Base-by-base conservation (phyloP, 2,329 filamentous ascomycete species). In the Huntiella bhutanensis region DNA sequence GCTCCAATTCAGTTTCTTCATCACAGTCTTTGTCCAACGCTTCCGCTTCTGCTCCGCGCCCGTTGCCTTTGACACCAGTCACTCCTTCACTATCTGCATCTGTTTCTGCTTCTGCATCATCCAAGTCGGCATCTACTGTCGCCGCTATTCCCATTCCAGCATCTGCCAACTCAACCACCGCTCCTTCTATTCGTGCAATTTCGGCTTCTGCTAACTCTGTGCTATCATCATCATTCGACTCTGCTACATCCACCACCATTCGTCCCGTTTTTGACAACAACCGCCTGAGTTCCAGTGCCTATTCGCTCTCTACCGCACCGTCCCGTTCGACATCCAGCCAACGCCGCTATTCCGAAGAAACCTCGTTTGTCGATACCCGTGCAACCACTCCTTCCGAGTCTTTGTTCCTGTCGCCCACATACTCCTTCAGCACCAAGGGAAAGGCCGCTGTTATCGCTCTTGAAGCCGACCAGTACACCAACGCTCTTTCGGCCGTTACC, bases 191-290 rank as follows among this genome's bases (percentile, higher is more conserved):
- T 16, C 44, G 48, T 13, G 47, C 48, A n/a, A 46, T 35, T 15
- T 50, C 48, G 16, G 41, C 44, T 7, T 47, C 48, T 10, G 45
- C 45, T 13, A 50, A 47, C 28, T 50, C 48, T 5, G 45, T 50
- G 32, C 41, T 50, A 34, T 47, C 45, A n/a, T 43, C 48, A 15
- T 47, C 48, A 7, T 41, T 50, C 15, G 45, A 45, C 5, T 50
- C 48, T 19, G 43, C 45, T n/a, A 36, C 41, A 17, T 46, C 48
- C 6, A 50, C 41, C 36, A 50, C 48, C 5, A 50, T 50, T 28
- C 48, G 48, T 4, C 48, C 48, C 3, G 48, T 50, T 32, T 50
- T 50, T 36, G 48, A 50, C 39, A 40, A 40, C 12, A 43, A 44
- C 8, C 36, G 37, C 33, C 40, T 50, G 3, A 47, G 48, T 33